Percentiles rank a stretch among this genome's conserved stretches.
phyloP scores from a whole-genome alignment of 108 stramenopile species.

The Conticribra guillardii region DNA sequence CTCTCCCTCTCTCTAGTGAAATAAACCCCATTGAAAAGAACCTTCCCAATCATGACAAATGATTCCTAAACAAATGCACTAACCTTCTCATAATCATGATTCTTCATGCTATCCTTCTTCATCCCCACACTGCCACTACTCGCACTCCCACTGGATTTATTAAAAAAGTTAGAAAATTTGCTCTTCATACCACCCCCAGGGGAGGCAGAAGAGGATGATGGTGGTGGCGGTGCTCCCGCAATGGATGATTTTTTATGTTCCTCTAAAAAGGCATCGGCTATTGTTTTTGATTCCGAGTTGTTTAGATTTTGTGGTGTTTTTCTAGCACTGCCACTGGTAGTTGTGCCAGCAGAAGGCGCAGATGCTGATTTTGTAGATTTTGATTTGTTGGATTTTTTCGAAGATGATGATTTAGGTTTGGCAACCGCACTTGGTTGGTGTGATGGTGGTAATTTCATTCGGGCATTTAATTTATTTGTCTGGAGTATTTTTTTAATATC shows the following conservation, averaged over 20 bases:
- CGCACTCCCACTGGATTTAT: background rate
- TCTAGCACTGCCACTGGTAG: no score
- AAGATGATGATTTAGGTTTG: background rate
- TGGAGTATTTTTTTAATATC: slow-evolving; percentile 6
- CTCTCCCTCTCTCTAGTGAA: no score
- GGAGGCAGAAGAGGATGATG: background rate
- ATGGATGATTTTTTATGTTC: no score
- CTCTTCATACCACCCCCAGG: background rate
- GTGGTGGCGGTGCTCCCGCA: no score
- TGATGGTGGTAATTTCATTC: slow-evolving; percentile 6
- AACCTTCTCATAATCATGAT: background rate
- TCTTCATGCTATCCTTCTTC: background rate
- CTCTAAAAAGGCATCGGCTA: no score
- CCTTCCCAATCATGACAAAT: background rate
- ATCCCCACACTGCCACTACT: background rate
- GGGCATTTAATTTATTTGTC: slow-evolving; percentile 5
- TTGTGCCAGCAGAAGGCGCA: no score
- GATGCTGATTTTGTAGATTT: background rate
- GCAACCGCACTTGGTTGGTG: background rate
- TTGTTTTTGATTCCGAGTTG: no score
- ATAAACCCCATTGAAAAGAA: no score
- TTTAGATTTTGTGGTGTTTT: no score
- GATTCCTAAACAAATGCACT: background rate
- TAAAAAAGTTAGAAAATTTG: background rate
- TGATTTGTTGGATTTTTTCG: background rate